phyloP scores from a whole-genome alignment of 768 basidiomycete species.

The Auricularia sp. region DNA sequence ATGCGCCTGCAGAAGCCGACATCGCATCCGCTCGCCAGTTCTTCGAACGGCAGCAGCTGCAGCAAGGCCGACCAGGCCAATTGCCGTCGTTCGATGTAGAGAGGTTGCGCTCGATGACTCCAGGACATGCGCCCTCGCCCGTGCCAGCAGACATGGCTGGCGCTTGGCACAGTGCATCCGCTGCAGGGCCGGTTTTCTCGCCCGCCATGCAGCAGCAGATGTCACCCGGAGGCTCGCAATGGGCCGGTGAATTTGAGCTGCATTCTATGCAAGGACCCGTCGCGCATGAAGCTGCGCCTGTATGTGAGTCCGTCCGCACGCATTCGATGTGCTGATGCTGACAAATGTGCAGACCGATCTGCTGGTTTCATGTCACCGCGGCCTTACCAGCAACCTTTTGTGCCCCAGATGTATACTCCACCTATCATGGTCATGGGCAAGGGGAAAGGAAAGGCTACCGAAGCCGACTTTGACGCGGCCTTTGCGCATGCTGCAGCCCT shows the following conservation, averaged over 20 bases:
- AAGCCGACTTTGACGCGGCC: constrained; percentile 78
- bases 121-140: background rate
- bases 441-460: constrained; percentile 72
- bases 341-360: background rate
- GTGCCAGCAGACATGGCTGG: background rate
- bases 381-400: background rate
- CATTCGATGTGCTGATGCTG: background rate
- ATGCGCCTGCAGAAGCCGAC: constrained; percentile 52
- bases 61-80: background rate
- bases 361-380: background rate
- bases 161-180: background rate
- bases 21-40: constrained; percentile 70
- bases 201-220: constrained; percentile 28
- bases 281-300: constrained; percentile 4
- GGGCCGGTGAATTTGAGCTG: background rate
- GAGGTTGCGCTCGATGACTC: background rate
- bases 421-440: constrained; percentile 27
- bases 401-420: constrained; percentile 5
- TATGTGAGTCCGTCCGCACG: background rate
- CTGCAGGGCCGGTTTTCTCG: constrained; percentile 10
- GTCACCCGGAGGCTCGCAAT: background rate
- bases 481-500: constrained; percentile 58
- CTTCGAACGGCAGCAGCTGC: constrained; percentile 29
- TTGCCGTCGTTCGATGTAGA: background rate
- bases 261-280: background rate